phyloP scores from a whole-genome alignment of 148 eudicot genomes.

The Agrostemma githago region DNA sequence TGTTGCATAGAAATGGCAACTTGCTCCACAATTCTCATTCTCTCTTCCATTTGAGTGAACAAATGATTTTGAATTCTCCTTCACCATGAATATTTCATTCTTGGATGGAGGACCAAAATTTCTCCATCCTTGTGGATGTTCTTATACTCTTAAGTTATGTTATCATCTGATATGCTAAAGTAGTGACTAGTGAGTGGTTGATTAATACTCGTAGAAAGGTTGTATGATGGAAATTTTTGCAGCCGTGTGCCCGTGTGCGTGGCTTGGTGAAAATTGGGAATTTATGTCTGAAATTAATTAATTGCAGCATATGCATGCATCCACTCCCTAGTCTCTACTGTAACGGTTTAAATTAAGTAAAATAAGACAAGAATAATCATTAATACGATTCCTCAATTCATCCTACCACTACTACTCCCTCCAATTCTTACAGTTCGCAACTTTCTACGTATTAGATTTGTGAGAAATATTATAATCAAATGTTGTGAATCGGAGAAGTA shows the following conservation, averaged over 20 bases:
- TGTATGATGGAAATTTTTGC: background rate
- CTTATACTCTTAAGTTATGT: too few species aligned
- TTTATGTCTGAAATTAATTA: conserved; percentile 14
- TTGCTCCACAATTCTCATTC: too few species aligned
- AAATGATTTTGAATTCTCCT: too few species aligned
- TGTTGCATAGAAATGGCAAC: too few species aligned
- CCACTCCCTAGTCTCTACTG: background rate
- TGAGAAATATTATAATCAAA: background rate
- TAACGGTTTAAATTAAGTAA: background rate
- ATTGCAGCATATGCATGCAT: background rate
- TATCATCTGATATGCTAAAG: too few species aligned
- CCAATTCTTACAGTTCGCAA: too few species aligned
- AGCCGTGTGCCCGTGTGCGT: conserved; percentile 4
- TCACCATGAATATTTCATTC: too few species aligned
- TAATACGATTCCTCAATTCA: background rate
- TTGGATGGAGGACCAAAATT: too few species aligned
- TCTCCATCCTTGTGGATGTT: too few species aligned
- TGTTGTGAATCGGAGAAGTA: background rate
- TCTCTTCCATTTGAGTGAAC: too few species aligned
- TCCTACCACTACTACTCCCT: too few species aligned
- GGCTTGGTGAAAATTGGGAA: conserved; percentile 18
- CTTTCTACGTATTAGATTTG: too few species aligned
- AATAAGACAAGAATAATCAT: background rate
- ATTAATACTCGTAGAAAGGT: background rate
- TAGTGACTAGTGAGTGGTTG: background rate